Evolutionary conservation across 2,329 filamentous ascomycete genomes (phyloP).

Genomic region (Pseudogymnoascus sp.): DNA sequence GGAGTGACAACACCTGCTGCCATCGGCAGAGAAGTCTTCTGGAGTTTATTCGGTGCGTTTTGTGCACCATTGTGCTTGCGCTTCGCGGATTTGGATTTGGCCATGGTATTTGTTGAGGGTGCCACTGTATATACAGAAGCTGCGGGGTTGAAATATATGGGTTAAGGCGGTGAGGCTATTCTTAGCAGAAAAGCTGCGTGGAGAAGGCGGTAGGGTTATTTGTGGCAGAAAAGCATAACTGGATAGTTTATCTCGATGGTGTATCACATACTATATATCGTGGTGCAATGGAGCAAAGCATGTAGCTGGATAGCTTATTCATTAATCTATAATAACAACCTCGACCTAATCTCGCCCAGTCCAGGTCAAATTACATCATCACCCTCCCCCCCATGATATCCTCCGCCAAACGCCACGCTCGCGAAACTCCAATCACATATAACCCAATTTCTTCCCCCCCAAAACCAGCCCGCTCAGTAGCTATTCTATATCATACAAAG

Average conservation of each 20-base stretch:
- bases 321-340: slow-evolving; percentile 5
- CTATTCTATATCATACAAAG: not conserved
- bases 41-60: not conserved
- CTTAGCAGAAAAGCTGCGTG: not conserved
- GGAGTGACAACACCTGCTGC: slow-evolving; percentile 36
- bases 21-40: not conserved
- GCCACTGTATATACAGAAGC: not conserved
- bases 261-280: not conserved
- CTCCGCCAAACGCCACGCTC: slow-evolving; percentile 1
- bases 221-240: slow-evolving; percentile 22
- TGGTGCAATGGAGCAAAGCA: not conserved
- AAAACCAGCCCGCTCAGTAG: not conserved
- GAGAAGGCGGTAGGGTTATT: not conserved
- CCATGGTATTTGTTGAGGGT: not conserved
- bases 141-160: slow-evolving; percentile 5
- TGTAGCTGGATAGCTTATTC: slow-evolving; percentile 3
- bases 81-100: slow-evolving; percentile 5
- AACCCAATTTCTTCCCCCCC: slow-evolving; percentile 1
- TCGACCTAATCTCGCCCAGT: not conserved
- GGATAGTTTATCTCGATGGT: slow-evolving; percentile 17
- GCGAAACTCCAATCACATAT: slow-evolving; percentile 3
- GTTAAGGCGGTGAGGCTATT: not conserved
- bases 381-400: not conserved
- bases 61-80: not conserved
- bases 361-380: not conserved